Percentiles rank a stretch among this genome's conserved stretches.
Conservation (phyloP, 257 asterid species). For the Rehmannia glutinosa region DNA sequence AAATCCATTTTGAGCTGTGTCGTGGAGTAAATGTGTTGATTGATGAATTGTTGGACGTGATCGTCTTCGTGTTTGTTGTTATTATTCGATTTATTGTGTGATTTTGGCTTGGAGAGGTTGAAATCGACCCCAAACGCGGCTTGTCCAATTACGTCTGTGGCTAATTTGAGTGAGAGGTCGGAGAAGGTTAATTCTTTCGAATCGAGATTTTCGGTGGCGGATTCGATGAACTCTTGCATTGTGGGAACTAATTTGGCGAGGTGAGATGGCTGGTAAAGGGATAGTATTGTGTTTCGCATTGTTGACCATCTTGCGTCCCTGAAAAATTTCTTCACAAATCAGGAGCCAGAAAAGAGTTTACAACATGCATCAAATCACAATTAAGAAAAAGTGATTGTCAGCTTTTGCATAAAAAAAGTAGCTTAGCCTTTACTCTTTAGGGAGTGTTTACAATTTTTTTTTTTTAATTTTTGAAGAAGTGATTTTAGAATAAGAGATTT, state of each 20-base stretch:
- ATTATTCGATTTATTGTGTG: background rate
- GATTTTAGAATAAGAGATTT: too few relatives aligned
- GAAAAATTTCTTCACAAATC: too few relatives aligned
- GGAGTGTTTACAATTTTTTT: too few relatives aligned
- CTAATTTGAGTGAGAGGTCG: slow-evolving; percentile 77
- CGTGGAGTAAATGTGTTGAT: slow-evolving; percentile 89
- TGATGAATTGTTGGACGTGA: slow-evolving; percentile 61
- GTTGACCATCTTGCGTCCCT: slow-evolving; percentile 92
- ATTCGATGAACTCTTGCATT: slow-evolving; percentile 71
- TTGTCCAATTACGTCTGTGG: slow-evolving; percentile 85
- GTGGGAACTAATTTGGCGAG: slow-evolving; percentile 77
- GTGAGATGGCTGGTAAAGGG: slow-evolving; percentile 90
- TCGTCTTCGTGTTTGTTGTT: slow-evolving; percentile 27
- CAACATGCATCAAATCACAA: too few relatives aligned
- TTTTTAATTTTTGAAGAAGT: too few relatives aligned
- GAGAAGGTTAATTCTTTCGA: slow-evolving; percentile 60
- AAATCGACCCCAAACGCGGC: slow-evolving; percentile 95
- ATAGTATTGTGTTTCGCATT: slow-evolving; percentile 82
- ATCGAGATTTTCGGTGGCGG: slow-evolving; percentile 57
- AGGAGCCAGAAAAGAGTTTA: too few relatives aligned
- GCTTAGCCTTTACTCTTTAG: too few relatives aligned
- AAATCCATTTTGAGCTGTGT: slow-evolving; percentile 93
- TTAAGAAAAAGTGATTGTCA: too few relatives aligned
- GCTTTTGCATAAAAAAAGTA: too few relatives aligned
- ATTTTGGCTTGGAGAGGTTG: slow-evolving; percentile 64